Percentiles rank a stretch among this genome's conserved stretches.
These are phyloP conservation scores for Acacia crassicarpa DNA, from an alignment of 306 rosid species.

Conservation along the genomic window DNA sequence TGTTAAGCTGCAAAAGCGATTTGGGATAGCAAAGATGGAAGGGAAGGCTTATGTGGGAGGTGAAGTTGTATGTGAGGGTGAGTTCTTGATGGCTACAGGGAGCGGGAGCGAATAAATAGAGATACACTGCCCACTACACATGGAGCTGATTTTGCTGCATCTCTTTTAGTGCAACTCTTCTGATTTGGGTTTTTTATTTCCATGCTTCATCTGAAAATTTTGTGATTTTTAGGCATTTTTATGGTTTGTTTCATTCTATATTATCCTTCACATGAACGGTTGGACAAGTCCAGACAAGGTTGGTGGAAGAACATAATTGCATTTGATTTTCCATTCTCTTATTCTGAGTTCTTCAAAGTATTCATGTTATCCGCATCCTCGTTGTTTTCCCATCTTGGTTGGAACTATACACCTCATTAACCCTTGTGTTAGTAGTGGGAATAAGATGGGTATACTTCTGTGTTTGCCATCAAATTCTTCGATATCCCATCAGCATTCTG, in stretches of 20 bases:
- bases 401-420: not conserved
- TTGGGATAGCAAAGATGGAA: slow-evolving; percentile 93
- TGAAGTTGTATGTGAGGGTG: slow-evolving; percentile 90
- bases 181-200: slow-evolving; percentile 13
- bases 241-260: not conserved
- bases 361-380: not conserved
- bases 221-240: not conserved
- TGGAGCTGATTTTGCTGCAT: slow-evolving; percentile 28
- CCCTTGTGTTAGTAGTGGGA: not conserved
- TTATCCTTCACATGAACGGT: not conserved
- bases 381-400: not conserved
- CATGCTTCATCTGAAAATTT: slow-evolving; percentile 14
- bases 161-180: not conserved
- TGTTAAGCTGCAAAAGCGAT: slow-evolving; percentile 73
- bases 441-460: too few relatives aligned
- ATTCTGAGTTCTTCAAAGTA: not conserved
- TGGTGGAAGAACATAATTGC: not conserved
- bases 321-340: not conserved
- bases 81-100: slow-evolving; percentile 80
- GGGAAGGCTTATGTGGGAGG: slow-evolving; percentile 95
- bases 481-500: too few relatives aligned
- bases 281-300: not conserved
- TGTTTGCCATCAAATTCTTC: too few relatives aligned
- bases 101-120: slow-evolving; percentile 30
- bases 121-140: slow-evolving; percentile 3